Evolutionary conservation across 257 asterid genomes (phyloP).

Genomic region (Ilex aquifolium): DNA sequence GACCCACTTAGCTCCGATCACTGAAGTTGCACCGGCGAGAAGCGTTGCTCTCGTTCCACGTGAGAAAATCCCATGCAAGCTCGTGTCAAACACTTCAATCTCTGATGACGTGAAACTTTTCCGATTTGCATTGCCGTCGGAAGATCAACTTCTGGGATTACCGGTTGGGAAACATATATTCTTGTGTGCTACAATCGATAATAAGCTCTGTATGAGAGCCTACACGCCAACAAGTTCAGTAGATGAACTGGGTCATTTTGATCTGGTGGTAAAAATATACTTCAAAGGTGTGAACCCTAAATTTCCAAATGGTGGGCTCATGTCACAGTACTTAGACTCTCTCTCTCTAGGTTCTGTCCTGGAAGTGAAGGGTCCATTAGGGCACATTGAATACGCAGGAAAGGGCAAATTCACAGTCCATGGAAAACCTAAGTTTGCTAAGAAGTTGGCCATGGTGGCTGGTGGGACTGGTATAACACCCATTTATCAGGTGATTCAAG

Average conservation of each 20-base stretch:
- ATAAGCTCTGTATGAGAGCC: conserved; percentile 86
- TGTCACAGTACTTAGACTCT: conserved; percentile 71
- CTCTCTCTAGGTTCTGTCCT: conserved; percentile 46
- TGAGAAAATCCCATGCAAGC: conserved; percentile 63
- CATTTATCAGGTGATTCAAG: conserved; percentile 83
- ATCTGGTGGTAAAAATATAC: conserved; percentile 69
- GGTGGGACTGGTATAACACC: conserved; percentile 95
- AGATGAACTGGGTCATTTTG: conserved; percentile 62
- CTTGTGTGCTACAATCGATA: conserved; percentile 54
- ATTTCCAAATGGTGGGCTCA: conserved; percentile 80
- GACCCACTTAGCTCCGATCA: conserved; percentile 41
- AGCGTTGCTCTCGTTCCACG: conserved; percentile 55
- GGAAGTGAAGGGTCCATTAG: conserved; percentile 79
- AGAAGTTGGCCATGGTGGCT: conserved; percentile 74
- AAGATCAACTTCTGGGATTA: conserved; percentile 61
- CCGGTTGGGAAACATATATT: conserved; percentile 85
- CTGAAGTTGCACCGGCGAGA: conserved; percentile 26
- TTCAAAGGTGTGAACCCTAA: conserved; percentile 58
- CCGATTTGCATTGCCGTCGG: conserved; percentile 59
- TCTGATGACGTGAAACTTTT: conserved; percentile 66
- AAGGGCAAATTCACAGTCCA: conserved; percentile 52
- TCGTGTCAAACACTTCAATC: conserved; percentile 41
- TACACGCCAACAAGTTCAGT: conserved; percentile 78
- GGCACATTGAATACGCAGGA: conserved; percentile 81
- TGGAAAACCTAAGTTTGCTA: conserved; percentile 60